Conservation (phyloP, 371 early-diverging fungal species). For the Apophysomyces ossiformis region DNA sequence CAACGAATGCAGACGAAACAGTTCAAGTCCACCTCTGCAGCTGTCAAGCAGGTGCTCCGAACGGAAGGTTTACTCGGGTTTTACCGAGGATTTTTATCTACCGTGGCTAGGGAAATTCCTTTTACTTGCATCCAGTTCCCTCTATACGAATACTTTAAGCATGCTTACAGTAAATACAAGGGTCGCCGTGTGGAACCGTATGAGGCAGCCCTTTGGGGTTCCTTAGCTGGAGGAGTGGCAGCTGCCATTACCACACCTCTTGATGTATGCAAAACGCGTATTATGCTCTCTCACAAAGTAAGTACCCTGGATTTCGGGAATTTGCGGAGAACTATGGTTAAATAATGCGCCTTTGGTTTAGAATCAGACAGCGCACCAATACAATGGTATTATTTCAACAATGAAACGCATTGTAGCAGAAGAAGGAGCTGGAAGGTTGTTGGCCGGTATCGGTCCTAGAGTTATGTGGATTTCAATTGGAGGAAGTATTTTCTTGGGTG, state of each 20-base stretch:
- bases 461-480: conserved; percentile 96
- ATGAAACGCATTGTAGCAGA: conserved; percentile 76
- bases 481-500: conserved; percentile 94
- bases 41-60: conserved; percentile 63
- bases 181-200: conserved; percentile 66
- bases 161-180: conserved; percentile 46
- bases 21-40: conserved; percentile 64
- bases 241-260: conserved; percentile 92
- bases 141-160: conserved; percentile 90
- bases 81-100: conserved; percentile 91
- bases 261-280: conserved; percentile 91
- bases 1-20: conserved; percentile 94
- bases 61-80: conserved; percentile 86
- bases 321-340: background rate
- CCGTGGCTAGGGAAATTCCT: conserved; percentile 91
- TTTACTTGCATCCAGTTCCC: conserved; percentile 97
- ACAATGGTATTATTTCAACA: conserved; percentile 74
- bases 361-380: conserved; percentile 43
- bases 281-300: conserved; percentile 83
- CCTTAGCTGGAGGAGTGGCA: conserved; percentile 89
- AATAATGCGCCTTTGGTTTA: background rate
- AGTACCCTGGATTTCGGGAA: background rate
- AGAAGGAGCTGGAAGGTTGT: conserved; percentile 80
- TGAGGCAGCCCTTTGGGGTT: conserved; percentile 90
- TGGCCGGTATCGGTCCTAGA: conserved; percentile 91